Base-by-base conservation (phyloP, 1,139 yeast species). In the Yamadazyma mexicana region DNA sequence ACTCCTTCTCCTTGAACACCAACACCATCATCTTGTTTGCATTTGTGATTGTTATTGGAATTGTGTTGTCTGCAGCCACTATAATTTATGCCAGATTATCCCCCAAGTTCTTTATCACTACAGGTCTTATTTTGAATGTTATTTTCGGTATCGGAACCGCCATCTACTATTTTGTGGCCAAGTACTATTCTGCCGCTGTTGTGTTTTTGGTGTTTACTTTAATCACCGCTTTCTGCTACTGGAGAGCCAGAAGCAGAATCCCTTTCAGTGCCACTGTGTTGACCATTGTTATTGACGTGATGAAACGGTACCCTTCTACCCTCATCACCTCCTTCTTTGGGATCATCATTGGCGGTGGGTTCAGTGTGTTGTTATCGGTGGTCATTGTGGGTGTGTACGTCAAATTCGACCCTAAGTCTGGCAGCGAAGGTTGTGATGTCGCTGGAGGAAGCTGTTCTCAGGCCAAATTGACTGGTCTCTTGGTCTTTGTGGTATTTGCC, bases 101-200 rank as follows among this genome's bases (percentile, higher is more conserved):
- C 40, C 87, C 96, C 10, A 70, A 73, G 43, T 59, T 74, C 37
- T 91, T 89, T 59, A 86, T 91, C 50, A 75, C 78, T 42, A 63
- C 80, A 18, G 87, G 95, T 3, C 75, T 88, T 51, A 68, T 86
- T 22, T 62, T 82, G 36, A 88, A 87, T 54, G 69, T 87, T 23
- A 54, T 82, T 1, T 59, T 87, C 41, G 91, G 94, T 1, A 53
- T 87, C 26, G 95, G 86, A 11, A 82, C 95, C 5, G 77, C 88
- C 6, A 79, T 87, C 46, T 83, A 78, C 61, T 87, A 85, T 57
- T 72, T 87, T 54, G 78, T 73, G 2, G 63, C 68, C 45, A 65
- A 70, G 27, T 83, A 87, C 59, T 87, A 81, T 66, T 81, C 89
- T 8, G 91, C 95, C 0, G 95, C 88, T 4, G 69, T 87, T 47